Evolutionary conservation across 2,329 filamentous ascomycete genomes (phyloP).

Genomic region (Apiospora phragmitis): DNA sequence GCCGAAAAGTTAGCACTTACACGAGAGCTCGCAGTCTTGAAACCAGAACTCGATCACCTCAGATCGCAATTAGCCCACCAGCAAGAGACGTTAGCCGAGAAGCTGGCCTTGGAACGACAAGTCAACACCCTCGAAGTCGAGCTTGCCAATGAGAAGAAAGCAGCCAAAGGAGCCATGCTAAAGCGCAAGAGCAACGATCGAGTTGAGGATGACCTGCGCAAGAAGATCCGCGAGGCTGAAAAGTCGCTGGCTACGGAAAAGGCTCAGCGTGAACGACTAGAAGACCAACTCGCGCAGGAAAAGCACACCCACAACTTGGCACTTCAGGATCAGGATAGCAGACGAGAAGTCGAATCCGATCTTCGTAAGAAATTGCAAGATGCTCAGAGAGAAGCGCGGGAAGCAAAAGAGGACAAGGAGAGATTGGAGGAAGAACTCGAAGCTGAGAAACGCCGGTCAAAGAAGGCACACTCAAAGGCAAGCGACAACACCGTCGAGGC

Average conservation of each 20-base stretch:
- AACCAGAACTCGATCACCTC: slow-evolving; percentile 58
- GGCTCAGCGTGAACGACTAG: slow-evolving; percentile 31
- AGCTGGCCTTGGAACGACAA: slow-evolving; percentile 77
- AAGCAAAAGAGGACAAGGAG: slow-evolving; percentile 33
- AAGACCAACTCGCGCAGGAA: slow-evolving; percentile 34
- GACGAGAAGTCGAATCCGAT: slow-evolving; percentile 31
- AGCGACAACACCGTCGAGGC: slow-evolving; percentile 21
- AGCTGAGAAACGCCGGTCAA: slow-evolving; percentile 27
- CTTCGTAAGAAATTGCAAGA: slow-evolving; percentile 34
- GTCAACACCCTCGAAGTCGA: slow-evolving; percentile 76
- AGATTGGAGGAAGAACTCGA: slow-evolving; percentile 36
- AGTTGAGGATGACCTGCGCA: slow-evolving; percentile 43
- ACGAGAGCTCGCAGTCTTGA: slow-evolving; percentile 52
- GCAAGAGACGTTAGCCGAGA: slow-evolving; percentile 73
- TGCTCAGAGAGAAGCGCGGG: slow-evolving; percentile 28
- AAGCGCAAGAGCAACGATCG: slow-evolving; percentile 43
- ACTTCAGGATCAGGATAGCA: slow-evolving; percentile 31
- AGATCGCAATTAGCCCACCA: slow-evolving; percentile 57
- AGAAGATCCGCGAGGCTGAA: slow-evolving; percentile 38
- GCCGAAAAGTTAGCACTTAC: slow-evolving; percentile 56
- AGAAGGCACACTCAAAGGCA: slow-evolving; percentile 30
- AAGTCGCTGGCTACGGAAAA: slow-evolving; percentile 32
- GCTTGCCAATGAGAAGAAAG: slow-evolving; percentile 78
- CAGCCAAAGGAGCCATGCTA: slow-evolving; percentile 56
- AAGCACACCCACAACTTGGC: slow-evolving; percentile 30